Evolutionary conservation across 2,329 filamentous ascomycete genomes (phyloP).

Genomic region (Bipolaris victoriae): DNA sequence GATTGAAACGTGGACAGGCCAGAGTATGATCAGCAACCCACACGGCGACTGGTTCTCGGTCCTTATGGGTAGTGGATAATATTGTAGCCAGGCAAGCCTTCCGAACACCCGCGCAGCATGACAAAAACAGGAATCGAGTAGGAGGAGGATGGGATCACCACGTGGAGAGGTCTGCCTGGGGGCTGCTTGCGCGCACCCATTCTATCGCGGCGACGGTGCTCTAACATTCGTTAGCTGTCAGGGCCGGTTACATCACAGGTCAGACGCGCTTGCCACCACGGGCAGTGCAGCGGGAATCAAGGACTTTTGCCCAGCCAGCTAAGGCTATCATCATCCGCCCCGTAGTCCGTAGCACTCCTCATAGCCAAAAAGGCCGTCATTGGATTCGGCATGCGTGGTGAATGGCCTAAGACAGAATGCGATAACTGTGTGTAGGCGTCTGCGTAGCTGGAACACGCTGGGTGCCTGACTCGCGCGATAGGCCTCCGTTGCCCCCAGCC

Average conservation of each 20-base stretch:
- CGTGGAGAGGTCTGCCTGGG: not conserved
- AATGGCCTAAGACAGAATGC: not conserved
- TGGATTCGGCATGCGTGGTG: not conserved
- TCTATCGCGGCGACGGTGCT: not conserved
- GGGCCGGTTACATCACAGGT: slow-evolving; percentile 5
- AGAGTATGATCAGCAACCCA: slow-evolving; percentile 34
- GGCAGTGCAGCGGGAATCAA: not conserved
- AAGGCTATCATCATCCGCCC: not conserved
- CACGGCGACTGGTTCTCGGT: slow-evolving; percentile 28
- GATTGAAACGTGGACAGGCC: slow-evolving; percentile 36
- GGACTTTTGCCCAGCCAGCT: not conserved
- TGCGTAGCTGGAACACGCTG: not conserved
- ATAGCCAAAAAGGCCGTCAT: not conserved
- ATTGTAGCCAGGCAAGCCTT: slow-evolving; percentile 3
- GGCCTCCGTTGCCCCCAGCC: not conserved
- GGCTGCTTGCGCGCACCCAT: slow-evolving; percentile 1
- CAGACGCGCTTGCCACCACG: slow-evolving; percentile 2
- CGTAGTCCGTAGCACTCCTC: not conserved
- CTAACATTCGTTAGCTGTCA: slow-evolving; percentile 3
- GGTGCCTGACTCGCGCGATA: slow-evolving; percentile 1
- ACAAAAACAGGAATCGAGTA: slow-evolving; percentile 8
- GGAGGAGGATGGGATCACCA: not conserved
- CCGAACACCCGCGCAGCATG: slow-evolving; percentile 5
- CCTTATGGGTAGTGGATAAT: slow-evolving; percentile 21
- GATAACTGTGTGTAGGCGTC: slow-evolving; percentile 1